Evolutionary conservation across 257 asterid genomes (phyloP).

Genomic region (Ligustrum vulgare): DNA sequence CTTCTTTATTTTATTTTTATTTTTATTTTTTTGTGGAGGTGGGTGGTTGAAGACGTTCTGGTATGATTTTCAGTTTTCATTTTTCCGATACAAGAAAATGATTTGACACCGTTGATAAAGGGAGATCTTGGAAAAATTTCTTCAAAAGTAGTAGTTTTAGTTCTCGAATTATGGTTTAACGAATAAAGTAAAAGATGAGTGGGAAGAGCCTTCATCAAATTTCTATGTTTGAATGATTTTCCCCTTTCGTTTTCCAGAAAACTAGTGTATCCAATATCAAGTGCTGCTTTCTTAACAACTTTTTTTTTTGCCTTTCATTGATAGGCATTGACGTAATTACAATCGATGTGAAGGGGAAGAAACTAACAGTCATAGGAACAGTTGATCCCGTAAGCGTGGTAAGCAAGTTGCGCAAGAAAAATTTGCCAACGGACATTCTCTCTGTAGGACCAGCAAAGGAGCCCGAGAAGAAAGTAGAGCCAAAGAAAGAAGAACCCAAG

Average conservation of each 20-base stretch:
- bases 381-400: constrained; percentile 83
- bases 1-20: no score
- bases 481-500: constrained; percentile 75
- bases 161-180: no score
- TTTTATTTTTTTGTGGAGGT: no score
- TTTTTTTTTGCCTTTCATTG: not conserved
- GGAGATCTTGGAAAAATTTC: no score
- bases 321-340: constrained; percentile 75
- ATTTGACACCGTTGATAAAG: no score
- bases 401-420: constrained; percentile 76
- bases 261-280: not conserved
- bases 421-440: constrained; percentile 65
- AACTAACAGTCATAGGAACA: constrained; percentile 67
- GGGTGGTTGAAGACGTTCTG: no score
- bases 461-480: constrained; percentile 83
- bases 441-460: constrained; percentile 75
- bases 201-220: no score
- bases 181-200: no score
- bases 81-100: no score
- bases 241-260: not conserved
- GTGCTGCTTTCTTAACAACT: not conserved
- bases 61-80: no score
- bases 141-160: no score
- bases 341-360: constrained; percentile 72
- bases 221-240: not conserved